Evolutionary conservation across 768 basidiomycete species (phyloP).

Genomic region (Tylopilus intermedius): DNA sequence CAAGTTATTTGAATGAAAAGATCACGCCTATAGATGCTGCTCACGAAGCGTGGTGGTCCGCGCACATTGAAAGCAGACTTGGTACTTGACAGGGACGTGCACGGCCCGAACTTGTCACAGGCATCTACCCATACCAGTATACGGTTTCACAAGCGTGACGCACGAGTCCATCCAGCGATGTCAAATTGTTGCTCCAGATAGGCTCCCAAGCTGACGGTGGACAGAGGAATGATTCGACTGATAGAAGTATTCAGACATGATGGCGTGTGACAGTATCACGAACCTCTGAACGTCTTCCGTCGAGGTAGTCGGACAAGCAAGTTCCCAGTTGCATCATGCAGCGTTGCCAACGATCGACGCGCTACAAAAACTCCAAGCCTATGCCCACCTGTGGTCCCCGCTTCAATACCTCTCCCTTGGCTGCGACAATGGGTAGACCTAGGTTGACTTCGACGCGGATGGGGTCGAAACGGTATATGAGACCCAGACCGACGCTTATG

Average conservation of each 20-base stretch:
- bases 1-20: constrained; percentile 18
- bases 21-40: neutral
- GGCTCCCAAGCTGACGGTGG: neutral
- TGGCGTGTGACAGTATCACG: neutral
- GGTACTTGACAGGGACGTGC: neutral
- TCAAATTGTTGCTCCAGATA: neutral
- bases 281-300: neutral
- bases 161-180: too few relatives aligned
- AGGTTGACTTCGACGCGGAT: constrained; percentile 86
- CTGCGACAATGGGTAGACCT: constrained; percentile 73
- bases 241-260: neutral
- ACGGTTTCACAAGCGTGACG: neutral
- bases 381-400: constrained; percentile 79
- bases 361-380: constrained; percentile 70
- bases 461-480: constrained; percentile 80
- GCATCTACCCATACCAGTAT: neutral
- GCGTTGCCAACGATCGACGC: constrained; percentile 4
- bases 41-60: neutral
- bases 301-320: too few relatives aligned
- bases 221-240: too few relatives aligned
- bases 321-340: neutral
- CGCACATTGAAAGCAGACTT: neutral
- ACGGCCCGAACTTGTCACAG: neutral
- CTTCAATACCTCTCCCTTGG: constrained; percentile 58
- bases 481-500: constrained; percentile 73